A percentile compares a stretch with the other conserved stretches of the same genome.
phyloP scores from a whole-genome alignment of 768 basidiomycete genomes.

The Leccinum olivaceopallidum region DNA sequence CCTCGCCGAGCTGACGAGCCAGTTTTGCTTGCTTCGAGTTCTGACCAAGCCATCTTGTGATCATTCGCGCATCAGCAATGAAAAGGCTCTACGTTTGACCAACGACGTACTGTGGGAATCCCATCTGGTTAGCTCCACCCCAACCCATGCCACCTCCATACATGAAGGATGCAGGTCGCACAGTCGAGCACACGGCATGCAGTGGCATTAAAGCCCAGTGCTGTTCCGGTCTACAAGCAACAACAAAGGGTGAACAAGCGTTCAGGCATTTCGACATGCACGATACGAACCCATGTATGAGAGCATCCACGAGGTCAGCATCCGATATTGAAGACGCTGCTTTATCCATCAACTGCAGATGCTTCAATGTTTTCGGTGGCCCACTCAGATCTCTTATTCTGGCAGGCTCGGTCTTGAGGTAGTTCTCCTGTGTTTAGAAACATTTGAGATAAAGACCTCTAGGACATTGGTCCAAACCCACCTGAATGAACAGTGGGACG shows the following conservation, averaged over 20 bases:
- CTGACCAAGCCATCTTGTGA: constrained; percentile 89
- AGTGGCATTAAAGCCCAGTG: constrained; percentile 96
- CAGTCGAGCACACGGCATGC: constrained; percentile 88
- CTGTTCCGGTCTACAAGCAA: constrained; percentile 72
- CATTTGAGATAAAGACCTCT: background rate
- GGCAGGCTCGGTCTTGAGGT: constrained; percentile 80
- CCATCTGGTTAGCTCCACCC: constrained; percentile 63
- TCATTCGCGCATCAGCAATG: background rate
- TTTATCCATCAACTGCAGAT: constrained; percentile 77
- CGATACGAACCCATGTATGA: constrained; percentile 81
- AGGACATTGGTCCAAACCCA: constrained; percentile 27
- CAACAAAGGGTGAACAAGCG: background rate
- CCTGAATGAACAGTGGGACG: constrained; percentile 94
- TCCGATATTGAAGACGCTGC: constrained; percentile 95
- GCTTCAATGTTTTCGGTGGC: constrained; percentile 65
- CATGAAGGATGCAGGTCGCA: constrained; percentile 81
- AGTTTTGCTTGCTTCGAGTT: constrained; percentile 93
- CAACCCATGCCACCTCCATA: constrained; percentile 74
- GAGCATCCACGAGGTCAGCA: constrained; percentile 87
- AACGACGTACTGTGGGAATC: constrained; percentile 79
- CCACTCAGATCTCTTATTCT: constrained; percentile 57
- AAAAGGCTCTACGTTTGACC: background rate
- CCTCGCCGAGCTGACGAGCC: constrained; percentile 75
- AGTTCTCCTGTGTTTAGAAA: constrained; percentile 78
- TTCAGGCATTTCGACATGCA: background rate